These are phyloP conservation scores for Pyrrhoderma noxium DNA, from an alignment of 1,284 basidiomycete genomes.

Conservation along the genomic window DNA sequence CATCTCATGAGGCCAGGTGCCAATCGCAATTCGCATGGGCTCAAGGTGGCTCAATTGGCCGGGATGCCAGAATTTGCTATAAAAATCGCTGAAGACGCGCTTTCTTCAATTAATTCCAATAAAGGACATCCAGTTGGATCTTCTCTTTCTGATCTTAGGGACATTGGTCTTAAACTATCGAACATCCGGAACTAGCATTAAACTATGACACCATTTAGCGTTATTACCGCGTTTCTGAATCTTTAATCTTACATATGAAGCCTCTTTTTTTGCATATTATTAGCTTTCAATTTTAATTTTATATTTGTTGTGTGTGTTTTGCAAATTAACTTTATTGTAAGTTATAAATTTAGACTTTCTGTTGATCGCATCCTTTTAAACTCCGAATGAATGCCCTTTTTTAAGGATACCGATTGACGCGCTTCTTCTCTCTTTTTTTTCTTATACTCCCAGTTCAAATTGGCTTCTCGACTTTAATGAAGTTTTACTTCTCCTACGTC, in stretches of 20 bases:
- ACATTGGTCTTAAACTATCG: conserved; percentile 13
- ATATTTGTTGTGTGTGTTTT: no score
- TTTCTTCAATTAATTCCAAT: conserved; percentile 34
- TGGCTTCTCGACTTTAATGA: neutral
- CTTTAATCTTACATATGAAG: no score
- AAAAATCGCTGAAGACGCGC: conserved; percentile 45
- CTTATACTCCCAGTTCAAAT: neutral
- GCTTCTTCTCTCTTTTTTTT: neutral
- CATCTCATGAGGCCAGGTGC: conserved; percentile 79
- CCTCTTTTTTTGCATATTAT: no score
- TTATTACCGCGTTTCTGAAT: no score
- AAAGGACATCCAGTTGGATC: conserved; percentile 22
- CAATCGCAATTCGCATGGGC: conserved; percentile 86
- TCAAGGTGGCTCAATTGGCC: conserved; percentile 86
- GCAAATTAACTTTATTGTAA: no score
- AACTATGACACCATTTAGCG: no score
- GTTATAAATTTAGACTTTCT: no score
- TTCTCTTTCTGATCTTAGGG: conserved; percentile 20
- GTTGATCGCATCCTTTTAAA: no score
- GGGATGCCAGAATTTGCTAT: conserved; percentile 72
- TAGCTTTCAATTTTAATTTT: no score
- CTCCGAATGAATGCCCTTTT: no score
- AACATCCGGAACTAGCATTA: neutral
- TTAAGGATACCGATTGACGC: no score
- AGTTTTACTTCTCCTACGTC: neutral